Conservation (phyloP, 2,329 filamentous ascomycete genomes). For the Beauveria medogensis region DNA sequence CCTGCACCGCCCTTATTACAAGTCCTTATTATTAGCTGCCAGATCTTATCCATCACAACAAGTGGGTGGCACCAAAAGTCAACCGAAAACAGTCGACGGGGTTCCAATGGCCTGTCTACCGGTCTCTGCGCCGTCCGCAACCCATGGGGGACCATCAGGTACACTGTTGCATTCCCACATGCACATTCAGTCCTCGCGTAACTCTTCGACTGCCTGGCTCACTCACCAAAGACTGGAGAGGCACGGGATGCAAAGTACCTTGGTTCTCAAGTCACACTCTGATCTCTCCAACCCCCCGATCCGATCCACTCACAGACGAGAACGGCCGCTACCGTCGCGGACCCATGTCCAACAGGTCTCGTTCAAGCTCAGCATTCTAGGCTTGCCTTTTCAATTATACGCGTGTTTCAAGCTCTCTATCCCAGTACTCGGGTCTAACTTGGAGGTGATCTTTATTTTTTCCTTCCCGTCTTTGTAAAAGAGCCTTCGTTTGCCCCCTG, state of each 20-base stretch:
- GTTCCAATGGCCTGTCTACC: background rate
- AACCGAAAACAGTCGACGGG: background rate
- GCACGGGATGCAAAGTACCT: background rate
- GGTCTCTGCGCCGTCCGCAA: background rate
- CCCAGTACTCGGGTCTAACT: background rate
- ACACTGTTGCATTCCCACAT: background rate
- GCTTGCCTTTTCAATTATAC: background rate
- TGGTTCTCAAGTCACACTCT: background rate
- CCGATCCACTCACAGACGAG: constrained; percentile 1
- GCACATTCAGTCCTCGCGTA: background rate
- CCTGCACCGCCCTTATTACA: background rate
- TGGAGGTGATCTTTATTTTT: background rate
- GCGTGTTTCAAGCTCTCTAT: background rate
- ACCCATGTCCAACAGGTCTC: background rate
- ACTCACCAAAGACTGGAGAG: too few species aligned
- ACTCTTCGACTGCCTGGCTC: too few species aligned
- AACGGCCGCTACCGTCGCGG: background rate
- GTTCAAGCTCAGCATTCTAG: background rate
- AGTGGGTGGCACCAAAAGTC: background rate
- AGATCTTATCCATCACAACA: background rate
- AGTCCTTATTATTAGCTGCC: background rate
- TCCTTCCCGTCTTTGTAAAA: background rate
- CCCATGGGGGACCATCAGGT: background rate
- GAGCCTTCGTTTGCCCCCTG: too few species aligned
- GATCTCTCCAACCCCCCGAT: background rate